Evolutionary conservation across 2,329 filamentous ascomycete species (phyloP), one percentile per base, ranked within the genome.

Genomic region (Penicillium thymicola): DNA sequence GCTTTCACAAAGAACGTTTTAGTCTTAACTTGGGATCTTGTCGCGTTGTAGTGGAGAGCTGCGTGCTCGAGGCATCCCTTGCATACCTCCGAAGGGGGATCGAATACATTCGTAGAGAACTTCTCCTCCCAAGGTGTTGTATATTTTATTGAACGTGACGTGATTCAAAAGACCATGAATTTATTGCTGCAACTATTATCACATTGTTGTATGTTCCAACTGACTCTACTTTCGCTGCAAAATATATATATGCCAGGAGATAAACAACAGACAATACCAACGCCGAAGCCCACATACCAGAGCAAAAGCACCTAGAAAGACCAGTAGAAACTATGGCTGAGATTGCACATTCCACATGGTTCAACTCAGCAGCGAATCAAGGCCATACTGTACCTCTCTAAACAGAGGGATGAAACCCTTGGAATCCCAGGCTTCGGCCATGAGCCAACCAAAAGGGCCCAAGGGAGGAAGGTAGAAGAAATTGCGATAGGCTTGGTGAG

Each of bases 391-490:
- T 47, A 21, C 36, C 23, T 51, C 36, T 45, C 53, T 7, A 40
- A 38, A 51, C 25, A 53, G 43, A 50, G 47, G 53, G 30, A 27
- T 59, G 50, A 52, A 51, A 16, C 51, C 54, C 41, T 44, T 54
- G 43, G 55, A 49, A 60, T 57, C 28, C 34, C 27, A 11, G 43
- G 23, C 55, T 38, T 43, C 21, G 13, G 18, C 13, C 28, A 46
- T 14, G 11, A 36, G 42, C 58, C 46, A 57, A 37, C 45, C 52
- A 44, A 18, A 34, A 48, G 4, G 7, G 34, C 18, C 40, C 42
- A 51, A 55, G 47, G 58, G 38, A 58, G 47, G 8, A 40, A 37
- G 16, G 27, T 28, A 50, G 27, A 54, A 25, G 37, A 36, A 52
- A 47, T 18, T 21, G 27, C n/a, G 30, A 32, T 21, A 16, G 23